Evolutionary conservation across 176 grass and related monocot genomes (phyloP), one percentile per base, ranked within the genome.

Genomic region (Zea luxurians): DNA sequence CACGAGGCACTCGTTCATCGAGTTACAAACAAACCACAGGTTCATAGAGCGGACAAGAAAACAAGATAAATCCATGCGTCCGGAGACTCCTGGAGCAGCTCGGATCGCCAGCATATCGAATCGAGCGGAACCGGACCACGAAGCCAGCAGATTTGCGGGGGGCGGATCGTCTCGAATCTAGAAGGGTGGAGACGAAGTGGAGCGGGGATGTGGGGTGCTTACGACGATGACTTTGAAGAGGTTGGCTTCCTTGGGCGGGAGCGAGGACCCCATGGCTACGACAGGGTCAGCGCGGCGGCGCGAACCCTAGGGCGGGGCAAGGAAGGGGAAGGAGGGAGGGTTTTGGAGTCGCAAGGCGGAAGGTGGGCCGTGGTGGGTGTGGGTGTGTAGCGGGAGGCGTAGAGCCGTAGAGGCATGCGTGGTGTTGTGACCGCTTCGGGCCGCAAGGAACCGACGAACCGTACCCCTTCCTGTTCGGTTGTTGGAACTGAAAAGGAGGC

Each of bases 151-250:
- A 78, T 83, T 87, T 41, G 57, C 38, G 13, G 55, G 34, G 55
- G 45, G 8, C 48, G 78, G 71, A 76, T 80, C 82, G 36, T 54
- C 62, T 53, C 62, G 86, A 89, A 66, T 89, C 41, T 71, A 36
- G 42, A 52, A 58, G 59, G 42, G 17, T 13, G 64, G 34, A 34
- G 10, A 8, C 20, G 6, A 27, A 47, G 46, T 57, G n/a, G 67
- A 54, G 68, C 10, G 44, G 34, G 66, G 8, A 48, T 71, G 34
- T 8, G 58, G 86, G 61, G 68, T 72, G 73, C 92, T 93, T 93
- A 99, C 96, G 48, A 99, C 96, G 83, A 99, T 99, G 90, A 91
- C 78, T 92, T 99, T 99, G 90, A 99, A 99, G 66, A 95, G 92
- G 88, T 93, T 99, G 58, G 90, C 92, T 83, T 99, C 96, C 92